phyloP scores from a whole-genome alignment of 805 yeast species.

The Tetrapisispora phaffii region DNA sequence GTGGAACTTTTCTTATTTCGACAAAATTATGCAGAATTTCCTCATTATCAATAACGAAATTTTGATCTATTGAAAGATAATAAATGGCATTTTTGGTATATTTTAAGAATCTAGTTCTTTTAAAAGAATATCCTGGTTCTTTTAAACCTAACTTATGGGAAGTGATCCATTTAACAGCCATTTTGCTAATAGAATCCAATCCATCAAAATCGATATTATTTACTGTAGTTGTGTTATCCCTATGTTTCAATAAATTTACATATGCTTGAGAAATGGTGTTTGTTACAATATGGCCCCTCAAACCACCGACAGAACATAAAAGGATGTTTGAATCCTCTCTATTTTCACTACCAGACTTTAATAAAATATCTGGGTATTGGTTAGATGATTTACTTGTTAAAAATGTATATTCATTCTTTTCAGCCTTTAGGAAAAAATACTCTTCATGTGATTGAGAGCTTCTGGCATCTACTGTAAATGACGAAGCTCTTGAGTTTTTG shows the following conservation, averaged over 20 bases:
- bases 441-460: not conserved
- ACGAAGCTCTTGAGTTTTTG: not conserved
- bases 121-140: slow-evolving; percentile 11
- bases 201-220: not conserved
- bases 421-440: not conserved
- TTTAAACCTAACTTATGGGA: slow-evolving; percentile 12
- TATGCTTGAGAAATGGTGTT: slow-evolving; percentile 3
- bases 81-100: slow-evolving; percentile 7
- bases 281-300: slow-evolving; percentile 22
- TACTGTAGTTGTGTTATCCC: not conserved
- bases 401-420: not conserved
- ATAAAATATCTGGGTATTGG: slow-evolving; percentile 16
- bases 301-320: slow-evolving; percentile 28
- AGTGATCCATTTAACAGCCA: slow-evolving; percentile 23
- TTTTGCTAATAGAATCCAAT: slow-evolving; percentile 13
- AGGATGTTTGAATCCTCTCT: slow-evolving; percentile 10
- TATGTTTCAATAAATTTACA: not conserved
- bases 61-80: slow-evolving; percentile 20
- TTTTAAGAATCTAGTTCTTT: slow-evolving; percentile 23
- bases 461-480: not conserved
- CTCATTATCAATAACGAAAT: slow-evolving; percentile 9
- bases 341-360: slow-evolving; percentile 4
- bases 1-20: slow-evolving; percentile 9
- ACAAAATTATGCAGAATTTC: slow-evolving; percentile 17
- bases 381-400: slow-evolving; percentile 9